Conservation (phyloP, 2,329 filamentous ascomycete species). For the Scedosporium apiospermum region DNA sequence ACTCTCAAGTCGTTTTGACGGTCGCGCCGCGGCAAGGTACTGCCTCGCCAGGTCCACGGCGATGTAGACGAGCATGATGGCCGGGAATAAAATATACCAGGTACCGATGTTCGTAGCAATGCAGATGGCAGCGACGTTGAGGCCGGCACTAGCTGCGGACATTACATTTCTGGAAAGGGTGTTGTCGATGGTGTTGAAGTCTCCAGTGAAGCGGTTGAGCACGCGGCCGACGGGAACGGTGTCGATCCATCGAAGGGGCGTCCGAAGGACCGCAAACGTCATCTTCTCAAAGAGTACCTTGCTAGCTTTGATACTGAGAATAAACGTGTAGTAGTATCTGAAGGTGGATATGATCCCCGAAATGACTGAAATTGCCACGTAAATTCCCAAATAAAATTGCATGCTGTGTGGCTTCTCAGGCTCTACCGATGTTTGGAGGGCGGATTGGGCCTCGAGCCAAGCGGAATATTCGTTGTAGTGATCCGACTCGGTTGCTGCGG, state of each 20-base stretch:
- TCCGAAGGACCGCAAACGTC: conserved; percentile 56
- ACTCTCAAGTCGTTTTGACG: conserved; percentile 69
- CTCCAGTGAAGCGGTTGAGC: conserved; percentile 68
- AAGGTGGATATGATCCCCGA: conserved; percentile 50
- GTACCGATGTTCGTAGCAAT: conserved; percentile 61
- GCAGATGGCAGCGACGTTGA: conserved; percentile 57
- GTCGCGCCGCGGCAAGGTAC: conserved; percentile 63
- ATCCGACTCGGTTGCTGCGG: conserved; percentile 22
- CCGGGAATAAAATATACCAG: conserved; percentile 53
- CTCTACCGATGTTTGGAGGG: conserved; percentile 15
- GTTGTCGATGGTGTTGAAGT: conserved; percentile 67
- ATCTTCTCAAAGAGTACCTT: conserved; percentile 57
- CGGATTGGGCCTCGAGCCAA: conserved; percentile 24
- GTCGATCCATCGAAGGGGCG: conserved; percentile 71
- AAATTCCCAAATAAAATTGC: conserved; percentile 58
- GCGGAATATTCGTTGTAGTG: not conserved
- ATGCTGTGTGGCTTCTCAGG: conserved; percentile 29
- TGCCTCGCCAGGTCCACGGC: conserved; percentile 47
- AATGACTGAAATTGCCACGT: conserved; percentile 48
- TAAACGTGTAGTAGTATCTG: conserved; percentile 54
- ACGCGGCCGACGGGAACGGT: conserved; percentile 70
- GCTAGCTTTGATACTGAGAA: conserved; percentile 60
- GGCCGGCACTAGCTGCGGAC: conserved; percentile 9
- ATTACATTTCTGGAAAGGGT: conserved; percentile 24
- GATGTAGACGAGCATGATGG: conserved; percentile 45